Evolutionary conservation across 2,329 filamentous ascomycete species (phyloP).

Genomic region (Colletotrichum lini): DNA sequence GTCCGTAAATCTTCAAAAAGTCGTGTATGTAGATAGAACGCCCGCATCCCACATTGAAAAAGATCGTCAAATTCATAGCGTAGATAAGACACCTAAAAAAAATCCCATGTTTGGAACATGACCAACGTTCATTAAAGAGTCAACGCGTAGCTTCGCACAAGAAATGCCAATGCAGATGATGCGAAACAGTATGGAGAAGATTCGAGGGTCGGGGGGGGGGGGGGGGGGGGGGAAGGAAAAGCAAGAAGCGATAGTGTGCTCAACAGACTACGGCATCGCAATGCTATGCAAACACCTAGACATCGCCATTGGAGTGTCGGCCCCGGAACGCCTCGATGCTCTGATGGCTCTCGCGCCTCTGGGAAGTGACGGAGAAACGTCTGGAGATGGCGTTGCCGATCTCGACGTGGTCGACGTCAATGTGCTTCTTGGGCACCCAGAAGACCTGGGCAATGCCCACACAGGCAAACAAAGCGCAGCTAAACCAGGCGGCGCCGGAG

Average conservation of each 20-base stretch:
- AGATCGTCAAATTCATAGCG: slow-evolving; percentile 3
- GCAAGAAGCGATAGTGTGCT: not conserved
- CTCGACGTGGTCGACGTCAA: slow-evolving; percentile 46
- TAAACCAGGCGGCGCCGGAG: slow-evolving; percentile 59
- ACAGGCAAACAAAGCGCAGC: slow-evolving; percentile 46
- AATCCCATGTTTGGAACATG: not conserved
- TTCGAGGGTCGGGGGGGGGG: not conserved
- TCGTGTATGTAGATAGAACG: slow-evolving; percentile 17
- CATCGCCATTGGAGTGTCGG: slow-evolving; percentile 15
- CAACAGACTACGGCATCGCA: not conserved
- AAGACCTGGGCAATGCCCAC: slow-evolving; percentile 39
- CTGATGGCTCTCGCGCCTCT: slow-evolving; percentile 22
- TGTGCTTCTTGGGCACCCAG: slow-evolving; percentile 39
- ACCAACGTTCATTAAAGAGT: slow-evolving; percentile 11
- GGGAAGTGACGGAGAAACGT: slow-evolving; percentile 29
- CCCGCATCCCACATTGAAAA: slow-evolving; percentile 8
- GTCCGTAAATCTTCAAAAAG: slow-evolving; percentile 3
- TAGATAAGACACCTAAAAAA: slow-evolving; percentile 5
- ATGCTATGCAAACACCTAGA: slow-evolving; percentile 1
- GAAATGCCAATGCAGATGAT: slow-evolving; percentile 19
- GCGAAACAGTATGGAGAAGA: slow-evolving; percentile 2
- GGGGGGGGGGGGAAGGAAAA: not conserved
- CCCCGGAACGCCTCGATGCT: slow-evolving; percentile 30
- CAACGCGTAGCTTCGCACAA: slow-evolving; percentile 4
- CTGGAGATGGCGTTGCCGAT: slow-evolving; percentile 32